Base-by-base conservation (phyloP, 176 grass and related monocot species). In the Phoenix dactylifera region DNA sequence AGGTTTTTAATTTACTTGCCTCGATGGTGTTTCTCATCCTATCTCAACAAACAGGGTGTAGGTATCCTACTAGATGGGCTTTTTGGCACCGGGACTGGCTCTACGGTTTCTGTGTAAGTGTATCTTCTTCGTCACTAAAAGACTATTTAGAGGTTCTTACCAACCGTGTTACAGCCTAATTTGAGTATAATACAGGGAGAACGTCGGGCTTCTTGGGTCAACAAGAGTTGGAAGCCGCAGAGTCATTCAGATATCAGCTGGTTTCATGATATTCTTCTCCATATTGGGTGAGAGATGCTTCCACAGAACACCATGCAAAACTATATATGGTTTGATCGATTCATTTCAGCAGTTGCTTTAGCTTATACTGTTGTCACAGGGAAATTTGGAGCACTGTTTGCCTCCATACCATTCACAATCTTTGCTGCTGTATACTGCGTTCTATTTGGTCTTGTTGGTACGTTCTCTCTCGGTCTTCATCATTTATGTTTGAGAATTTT, bases 241-340 rank as follows among this genome's bases (percentile, higher is more conserved):
- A 4, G 82, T 98, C 22, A 81, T 98, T 73, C 93, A 98, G 65
- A 98, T 98, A 55, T 89, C 87, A 39, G 87, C 93, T 44, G 88
- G 87, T 18, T 98, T 98, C 67, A 98, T 98, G 93, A 98, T 98
- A 15, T 98, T 98, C 51, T 98, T 98, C 84, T 92, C 93, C 71
- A 81, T 98, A 29, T 72, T 98, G 66, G 93, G 93, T 98, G 50
- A 85, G 18, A 50, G 49, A 60, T 82, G 7, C 14, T 26, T 4
- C 29, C 35, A 44, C 35, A 9, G 10, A 44, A 44, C 35, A 12
- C 9, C 35, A 44, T 44, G 32, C 32, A 39, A 39, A 39, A 9
- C 20, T 12, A 0, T 28, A 39, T 2, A 6, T 44, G 35, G 35
- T 12, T 7, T 44, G 2, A n/a, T n/a, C n/a, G n/a, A 3, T 12